Evolutionary conservation across 2,329 filamentous ascomycete species (phyloP), one percentile per base, ranked within the genome.

Genomic region (Scedosporium aurantiacum): DNA sequence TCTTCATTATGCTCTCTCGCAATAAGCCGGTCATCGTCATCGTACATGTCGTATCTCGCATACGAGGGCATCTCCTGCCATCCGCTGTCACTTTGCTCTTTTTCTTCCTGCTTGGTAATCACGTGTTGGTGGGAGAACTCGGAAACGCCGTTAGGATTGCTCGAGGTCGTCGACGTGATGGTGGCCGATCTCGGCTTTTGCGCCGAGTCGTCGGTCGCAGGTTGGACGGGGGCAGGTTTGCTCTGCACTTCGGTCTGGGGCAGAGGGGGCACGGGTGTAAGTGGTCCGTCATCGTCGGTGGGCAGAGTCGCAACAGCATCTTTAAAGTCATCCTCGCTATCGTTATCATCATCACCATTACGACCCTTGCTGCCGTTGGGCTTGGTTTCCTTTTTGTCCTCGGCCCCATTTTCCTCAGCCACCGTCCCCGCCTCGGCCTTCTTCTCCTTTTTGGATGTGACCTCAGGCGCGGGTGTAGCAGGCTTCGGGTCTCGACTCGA

Each of bases 31-130:
- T 96, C 89, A 71, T 96, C 87, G 68, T 99, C 94, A 70, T 99
- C 91, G 73, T 97, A 99, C 66, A 96, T 89, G 73, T 97, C 93
- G 71, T 94, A 95, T 43, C 88, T 88, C 6, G 92, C 94, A 69
- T 92, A 91, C 1, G 94, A 86, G 1, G 93, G 94, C 94, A 99
- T 99, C 2, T 85, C 83, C 75, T 97, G 91, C 94, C 94, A 99
- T 59, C 81, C 84, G 1, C 77, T 86, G n/a, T 88, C 88, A 5
- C 84, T 84, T 2, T 82, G 77, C 2, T 82, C 74, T 55, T 82
- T 76, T 12, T 80, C 75, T 12, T 83, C 76, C 47, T 81, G 78
- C 64, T 84, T 78, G 16, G 81, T 76, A 8, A 85, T 82, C 57
- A 91, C 75, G 65, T 87, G 85, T 73, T 97, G 91, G 71, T 99